Conservation (phyloP, 306 rosid genomes). For the Rosa rugosa region DNA sequence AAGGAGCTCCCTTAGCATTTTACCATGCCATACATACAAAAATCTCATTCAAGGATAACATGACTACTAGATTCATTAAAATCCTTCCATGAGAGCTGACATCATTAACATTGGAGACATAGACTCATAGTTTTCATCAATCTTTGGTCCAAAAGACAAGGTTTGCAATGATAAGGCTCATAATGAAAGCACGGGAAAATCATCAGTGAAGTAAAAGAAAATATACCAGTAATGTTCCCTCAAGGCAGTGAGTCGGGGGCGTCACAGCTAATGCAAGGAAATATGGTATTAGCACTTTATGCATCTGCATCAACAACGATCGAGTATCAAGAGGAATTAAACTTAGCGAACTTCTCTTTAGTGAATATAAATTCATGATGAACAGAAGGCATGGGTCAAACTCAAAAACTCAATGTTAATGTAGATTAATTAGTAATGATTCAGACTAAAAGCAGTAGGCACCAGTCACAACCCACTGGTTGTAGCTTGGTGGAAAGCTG, state of each 20-base stretch:
- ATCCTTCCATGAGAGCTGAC: not conserved
- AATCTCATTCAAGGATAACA: not conserved
- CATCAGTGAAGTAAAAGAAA: not conserved
- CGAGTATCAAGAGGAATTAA: slow-evolving; percentile 8
- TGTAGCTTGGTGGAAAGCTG: slow-evolving; percentile 4
- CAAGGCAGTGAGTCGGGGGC: slow-evolving; percentile 80
- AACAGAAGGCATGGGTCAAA: not conserved
- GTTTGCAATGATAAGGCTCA: not conserved
- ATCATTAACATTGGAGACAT: not conserved
- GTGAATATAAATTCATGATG: not conserved
- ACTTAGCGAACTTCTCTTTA: not conserved
- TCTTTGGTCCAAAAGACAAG: not conserved
- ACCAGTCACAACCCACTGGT: not conserved
- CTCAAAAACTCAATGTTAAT: not conserved
- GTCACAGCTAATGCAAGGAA: slow-evolving; percentile 68
- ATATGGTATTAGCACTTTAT: slow-evolving; percentile 75
- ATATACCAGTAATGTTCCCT: slow-evolving; percentile 90
- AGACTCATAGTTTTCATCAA: slow-evolving; percentile 15
- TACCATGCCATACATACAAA: not conserved
- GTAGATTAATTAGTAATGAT: not conserved
- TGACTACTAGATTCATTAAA: not conserved
- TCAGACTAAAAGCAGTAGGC: not conserved
- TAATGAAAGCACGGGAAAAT: not conserved
- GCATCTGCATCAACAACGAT: slow-evolving; percentile 63
- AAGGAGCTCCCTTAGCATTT: not conserved